Evolutionary conservation across 306 rosid species (phyloP).

Genomic region (Castanopsis chinensis): DNA sequence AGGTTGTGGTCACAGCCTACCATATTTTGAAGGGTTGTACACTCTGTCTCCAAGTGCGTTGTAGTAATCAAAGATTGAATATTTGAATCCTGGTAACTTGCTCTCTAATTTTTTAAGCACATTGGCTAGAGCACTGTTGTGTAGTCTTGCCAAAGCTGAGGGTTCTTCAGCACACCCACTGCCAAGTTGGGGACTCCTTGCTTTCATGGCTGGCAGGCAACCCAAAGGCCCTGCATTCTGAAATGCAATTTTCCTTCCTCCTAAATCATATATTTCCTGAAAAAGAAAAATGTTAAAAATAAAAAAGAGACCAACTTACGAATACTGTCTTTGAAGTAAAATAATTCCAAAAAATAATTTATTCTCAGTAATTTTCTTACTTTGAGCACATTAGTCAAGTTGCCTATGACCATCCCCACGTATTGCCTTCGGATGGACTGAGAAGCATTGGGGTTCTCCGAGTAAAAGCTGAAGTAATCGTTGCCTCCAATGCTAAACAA

Average conservation of each 20-base stretch:
- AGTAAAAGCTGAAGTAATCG: slow-evolving; percentile 28
- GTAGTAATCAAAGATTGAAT: slow-evolving; percentile 18
- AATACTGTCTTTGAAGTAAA: background rate
- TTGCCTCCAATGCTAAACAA: slow-evolving; percentile 36
- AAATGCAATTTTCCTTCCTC: slow-evolving; percentile 23
- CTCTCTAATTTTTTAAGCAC: slow-evolving; percentile 8
- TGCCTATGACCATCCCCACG: slow-evolving; percentile 33
- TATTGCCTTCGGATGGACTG: slow-evolving; percentile 8
- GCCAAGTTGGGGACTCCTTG: background rate
- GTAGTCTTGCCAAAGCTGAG: slow-evolving; percentile 17
- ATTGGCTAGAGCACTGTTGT: slow-evolving; percentile 11
- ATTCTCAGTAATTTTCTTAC: slow-evolving; percentile 9
- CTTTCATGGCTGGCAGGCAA: slow-evolving; percentile 9
- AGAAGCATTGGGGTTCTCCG: slow-evolving; percentile 20
- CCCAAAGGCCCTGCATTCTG: slow-evolving; percentile 25
- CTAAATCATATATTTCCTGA: slow-evolving; percentile 21
- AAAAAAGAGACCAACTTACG: background rate
- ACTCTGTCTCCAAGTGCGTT: background rate
- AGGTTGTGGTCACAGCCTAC: background rate
- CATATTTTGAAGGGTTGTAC: slow-evolving; percentile 26
- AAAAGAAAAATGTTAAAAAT: background rate
- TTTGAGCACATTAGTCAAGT: slow-evolving; percentile 25
- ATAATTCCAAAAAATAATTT: background rate
- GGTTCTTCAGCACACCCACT: slow-evolving; percentile 1
- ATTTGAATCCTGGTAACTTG: slow-evolving; percentile 14